Evolutionary conservation across 2,329 filamentous ascomycete genomes (phyloP), one percentile per base, ranked within the genome.

Genomic region (Diplodia seriata): DNA sequence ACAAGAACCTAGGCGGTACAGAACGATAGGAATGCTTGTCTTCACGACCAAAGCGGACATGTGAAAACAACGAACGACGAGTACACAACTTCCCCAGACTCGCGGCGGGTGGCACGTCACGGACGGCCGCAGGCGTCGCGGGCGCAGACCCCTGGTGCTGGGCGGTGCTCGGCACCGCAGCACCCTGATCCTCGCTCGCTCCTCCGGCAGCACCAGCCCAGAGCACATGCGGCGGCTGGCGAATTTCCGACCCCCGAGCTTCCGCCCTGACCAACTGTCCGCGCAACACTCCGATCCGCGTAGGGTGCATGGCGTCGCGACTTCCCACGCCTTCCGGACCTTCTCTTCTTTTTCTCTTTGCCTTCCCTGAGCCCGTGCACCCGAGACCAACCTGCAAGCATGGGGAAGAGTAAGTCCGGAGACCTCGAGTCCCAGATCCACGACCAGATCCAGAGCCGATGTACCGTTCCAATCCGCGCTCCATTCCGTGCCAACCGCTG

Each of bases 381-480:
- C 50, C 66, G 50, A 29, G 26, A 49, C 49, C 50, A 50, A 47
- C 18, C 47, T 14, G 23, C 43, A 56, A 68, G 54, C 23, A 68
- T 68, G 66, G 66, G 66, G 59, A 68, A 68, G 66, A 68, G 66
- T 68, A 68, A 68, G 66, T 68, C 66, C 59, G 66, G 57, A 38
- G 66, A 68, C 66, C 66, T 68, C 66, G 66, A 68, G 59, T 54
- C 66, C 38, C 66, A 68, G 59, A 63, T 68, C 47, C 66, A 62
- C 43, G 59, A 63, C 57, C 66, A 68, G 12, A 62, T 62, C 23
- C 49, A 53, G 55, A 68, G 66, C 51, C 66, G 66, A 68, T 68
- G 66, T 68, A 68, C 57, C 56, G 47, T 61, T 61, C 56, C 66
- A 61, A n/a, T 62, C 55, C 49, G 49, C 62, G 43, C 50, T 67